Evolutionary conservation across 1,284 basidiomycete species (phyloP), one percentile per base, ranked within the genome.

Genomic region (Ustilago cynodontis): DNA sequence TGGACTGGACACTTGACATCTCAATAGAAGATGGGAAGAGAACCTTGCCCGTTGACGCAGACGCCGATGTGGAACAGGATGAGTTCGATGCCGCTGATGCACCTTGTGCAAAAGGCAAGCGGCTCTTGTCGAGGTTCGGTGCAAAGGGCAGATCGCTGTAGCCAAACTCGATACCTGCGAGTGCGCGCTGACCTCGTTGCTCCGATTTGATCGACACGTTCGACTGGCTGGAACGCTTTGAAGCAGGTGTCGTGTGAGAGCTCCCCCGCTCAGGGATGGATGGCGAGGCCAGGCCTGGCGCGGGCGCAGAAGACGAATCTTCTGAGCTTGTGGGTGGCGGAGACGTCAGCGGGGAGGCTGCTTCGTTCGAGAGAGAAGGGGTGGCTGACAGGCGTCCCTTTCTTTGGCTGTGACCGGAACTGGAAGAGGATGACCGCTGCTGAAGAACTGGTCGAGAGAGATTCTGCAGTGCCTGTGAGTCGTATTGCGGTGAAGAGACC

Each of bases 101-200:
- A 14, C 59, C 58, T 8, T 47, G 53, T 31, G 54, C n/a, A 29
- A 57, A 33, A 5, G 50, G 51, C 51, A 60, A 52, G 49, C 35
- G 51, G 18, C 33, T 56, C 22, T 67, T 67, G 29, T 65, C 66
- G 33, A 80, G 71, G 14, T 68, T 59, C 2, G 70, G 39, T 13
- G 76, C 68, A 37, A 82, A 82, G 10, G 80, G 79, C 6, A 71
- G 53, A 13, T 37, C 49, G 49, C 62, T 29, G 49, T 73, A 80
- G 57, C 80, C 80, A 47, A 74, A 82, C 14, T 82, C 80, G 35
- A 79, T 56, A 2, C 80, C 80, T 22, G 65, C 62, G 10, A 77
- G 35, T n/a, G 74, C 74, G 22, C 66, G 61, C 50, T 71, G 68
- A 14, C 68, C 73, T 6, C 54, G 54, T 11, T 60, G 65, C 45